Percentiles rank a stretch among this genome's conserved stretches.
phyloP scores from a whole-genome alignment of 2,329 filamentous ascomycete species.

The Fusarium tuaranense region DNA sequence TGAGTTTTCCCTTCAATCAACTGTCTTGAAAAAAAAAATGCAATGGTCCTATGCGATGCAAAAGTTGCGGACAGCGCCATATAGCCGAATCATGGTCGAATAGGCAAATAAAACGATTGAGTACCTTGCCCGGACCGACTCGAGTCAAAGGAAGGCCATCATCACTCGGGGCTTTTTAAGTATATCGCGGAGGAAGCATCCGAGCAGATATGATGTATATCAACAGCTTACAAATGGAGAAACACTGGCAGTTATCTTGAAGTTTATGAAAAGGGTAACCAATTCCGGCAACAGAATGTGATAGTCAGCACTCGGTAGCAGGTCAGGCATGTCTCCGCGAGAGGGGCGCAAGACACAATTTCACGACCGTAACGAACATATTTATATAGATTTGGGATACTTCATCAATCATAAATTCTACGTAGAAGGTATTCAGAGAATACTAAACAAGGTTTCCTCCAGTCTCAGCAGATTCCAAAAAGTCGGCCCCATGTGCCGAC shows the following conservation, averaged over 20 bases:
- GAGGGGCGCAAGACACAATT: not conserved
- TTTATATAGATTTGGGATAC: too few relatives aligned
- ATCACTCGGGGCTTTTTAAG: not conserved
- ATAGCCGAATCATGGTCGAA: not conserved
- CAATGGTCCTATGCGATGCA: not conserved
- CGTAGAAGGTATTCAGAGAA: not conserved
- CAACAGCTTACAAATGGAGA: not conserved
- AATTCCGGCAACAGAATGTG: not conserved
- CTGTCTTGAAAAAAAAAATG: not conserved
- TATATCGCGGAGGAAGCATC: not conserved
- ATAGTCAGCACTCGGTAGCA: not conserved
- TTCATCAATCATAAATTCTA: not conserved
- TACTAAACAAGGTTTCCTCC: not conserved
- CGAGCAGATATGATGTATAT: not conserved
- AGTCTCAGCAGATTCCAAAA: not conserved
- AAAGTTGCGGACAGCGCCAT: not conserved
- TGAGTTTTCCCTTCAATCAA: not conserved
- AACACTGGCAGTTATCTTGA: conserved; percentile 8
- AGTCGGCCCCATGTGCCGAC: not conserved
- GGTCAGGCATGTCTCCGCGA: not conserved
- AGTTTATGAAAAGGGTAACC: not conserved
- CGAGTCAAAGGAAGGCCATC: not conserved
- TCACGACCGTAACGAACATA: not conserved
- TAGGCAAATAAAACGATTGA: not conserved
- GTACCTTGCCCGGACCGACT: not conserved